These are phyloP conservation scores for Calonectria multiphialidica DNA, from an alignment of 2,329 filamentous ascomycete genomes.

Conservation along the genomic window DNA sequence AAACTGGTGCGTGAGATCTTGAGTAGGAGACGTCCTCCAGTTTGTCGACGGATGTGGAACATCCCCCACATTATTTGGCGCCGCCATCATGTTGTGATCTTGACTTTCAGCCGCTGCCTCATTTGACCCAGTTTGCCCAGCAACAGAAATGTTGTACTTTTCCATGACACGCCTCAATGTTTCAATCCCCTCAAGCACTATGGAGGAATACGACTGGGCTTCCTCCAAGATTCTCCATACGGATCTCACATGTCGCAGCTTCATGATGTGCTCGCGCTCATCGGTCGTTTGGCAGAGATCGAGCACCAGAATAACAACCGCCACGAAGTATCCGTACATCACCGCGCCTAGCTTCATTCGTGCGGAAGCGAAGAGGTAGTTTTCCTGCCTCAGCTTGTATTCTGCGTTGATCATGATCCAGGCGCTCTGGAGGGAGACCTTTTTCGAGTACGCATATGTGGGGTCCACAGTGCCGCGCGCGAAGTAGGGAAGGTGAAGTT, in stretches of 20 bases:
- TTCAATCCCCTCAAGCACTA: constrained; percentile 44
- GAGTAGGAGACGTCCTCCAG: background rate
- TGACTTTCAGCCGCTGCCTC: background rate
- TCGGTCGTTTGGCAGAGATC: constrained; percentile 46
- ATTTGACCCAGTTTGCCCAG: background rate
- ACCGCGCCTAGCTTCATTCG: constrained; percentile 45
- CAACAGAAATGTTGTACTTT: constrained; percentile 43
- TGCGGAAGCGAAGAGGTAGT: constrained; percentile 40
- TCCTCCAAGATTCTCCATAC: constrained; percentile 49
- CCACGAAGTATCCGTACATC: constrained; percentile 49
- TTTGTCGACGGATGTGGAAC: background rate
- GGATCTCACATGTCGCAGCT: constrained; percentile 37
- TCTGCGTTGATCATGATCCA: constrained; percentile 46
- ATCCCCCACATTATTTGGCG: background rate
- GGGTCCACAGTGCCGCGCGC: constrained; percentile 49
- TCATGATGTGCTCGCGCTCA: constrained; percentile 35
- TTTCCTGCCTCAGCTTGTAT: constrained; percentile 41
- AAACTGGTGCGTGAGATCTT: background rate
- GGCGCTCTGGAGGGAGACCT: constrained; percentile 47
- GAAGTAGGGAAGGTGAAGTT: constrained; percentile 50
- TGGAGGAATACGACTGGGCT: constrained; percentile 42
- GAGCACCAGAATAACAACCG: constrained; percentile 48
- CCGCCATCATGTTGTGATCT: no score
- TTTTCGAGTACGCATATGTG: constrained; percentile 46
- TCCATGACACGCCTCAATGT: constrained; percentile 46